Base-by-base conservation (phyloP, 306 rosid genomes). In the Senna siamea region DNA sequence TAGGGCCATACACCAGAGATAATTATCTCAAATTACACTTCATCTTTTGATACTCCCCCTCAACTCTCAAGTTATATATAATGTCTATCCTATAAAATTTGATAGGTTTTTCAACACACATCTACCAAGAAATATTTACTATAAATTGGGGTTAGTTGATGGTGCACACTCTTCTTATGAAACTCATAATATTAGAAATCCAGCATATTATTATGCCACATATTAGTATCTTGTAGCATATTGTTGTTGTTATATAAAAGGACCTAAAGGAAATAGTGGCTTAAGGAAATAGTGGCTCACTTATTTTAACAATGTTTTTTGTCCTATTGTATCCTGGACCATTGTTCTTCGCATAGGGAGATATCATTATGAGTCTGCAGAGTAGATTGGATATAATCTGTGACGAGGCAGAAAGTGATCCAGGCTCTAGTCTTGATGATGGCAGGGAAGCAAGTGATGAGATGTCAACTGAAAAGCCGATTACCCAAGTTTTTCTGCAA, bases 321-420 rank as follows among this genome's bases (percentile, higher is more conserved):
- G 6, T 3, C 30, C 30, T 26, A 18, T 76, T 50, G 61, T 9
- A 12, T 66, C 41, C 22, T 61, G 69, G 64, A 62, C 54, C 76
- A 34, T 37, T 38, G 72, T 75, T 58, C 19, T 74, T 65, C 76
- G 74, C 65, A 43, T 53, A 91, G 97, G 94, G 86, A 83, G 97
- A 94, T 84, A 94, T 94, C 82, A 85, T 85, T 74, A 81, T 9
- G 14, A 94, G 97, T 85, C 81, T 94, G 80, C 93, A 73, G 51
- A 89, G 98, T 87, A 89, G 98, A 86, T 79, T 94, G 78, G 98
- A 85, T 82, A 88, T 91, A 76, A 89, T 94, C 71, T 75, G 96
- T 73, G 96, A 94, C 51, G 98, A 91, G 84, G 88, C 80, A 73
- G 90, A 85, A 68, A 84, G 76, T 78, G 87, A 87, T 76, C 72